Conservation (phyloP, 139 green algal genomes). For the Chlamydomonas incerta region DNA sequence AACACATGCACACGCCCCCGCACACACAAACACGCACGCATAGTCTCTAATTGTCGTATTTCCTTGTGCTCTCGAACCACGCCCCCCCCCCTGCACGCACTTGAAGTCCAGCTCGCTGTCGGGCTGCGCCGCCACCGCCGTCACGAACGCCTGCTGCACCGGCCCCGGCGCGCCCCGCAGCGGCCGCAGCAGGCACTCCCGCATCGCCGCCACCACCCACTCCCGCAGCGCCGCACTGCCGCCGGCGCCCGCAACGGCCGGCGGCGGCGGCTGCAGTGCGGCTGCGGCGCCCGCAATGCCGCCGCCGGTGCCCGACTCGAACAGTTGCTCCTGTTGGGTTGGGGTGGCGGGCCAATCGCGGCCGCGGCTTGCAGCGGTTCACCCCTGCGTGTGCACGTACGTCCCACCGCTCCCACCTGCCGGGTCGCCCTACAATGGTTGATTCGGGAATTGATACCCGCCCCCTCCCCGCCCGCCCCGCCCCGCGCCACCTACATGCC, state of each 20-base stretch:
- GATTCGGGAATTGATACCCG: too few species aligned
- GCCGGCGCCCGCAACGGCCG: too few species aligned
- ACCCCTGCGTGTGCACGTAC: too few species aligned
- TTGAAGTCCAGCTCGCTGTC: constrained; percentile 36
- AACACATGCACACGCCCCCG: background rate
- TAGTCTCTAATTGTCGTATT: too few species aligned
- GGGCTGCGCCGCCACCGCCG: constrained; percentile 33
- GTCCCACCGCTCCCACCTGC: too few species aligned
- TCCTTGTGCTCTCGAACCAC: too few species aligned
- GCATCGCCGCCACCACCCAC: constrained; percentile 28
- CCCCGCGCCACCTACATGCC: background rate
- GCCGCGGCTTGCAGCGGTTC: too few species aligned
- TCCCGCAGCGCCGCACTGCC: background rate
- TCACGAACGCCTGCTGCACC: constrained; percentile 39
- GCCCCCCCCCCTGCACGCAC: background rate
- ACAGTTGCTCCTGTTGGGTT: constrained; percentile 25
- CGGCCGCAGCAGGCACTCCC: constrained; percentile 32
- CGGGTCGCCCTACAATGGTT: too few species aligned
- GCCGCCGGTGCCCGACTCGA: background rate
- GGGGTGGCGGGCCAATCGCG: too few species aligned
- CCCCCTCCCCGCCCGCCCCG: background rate
- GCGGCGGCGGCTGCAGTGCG: too few species aligned
- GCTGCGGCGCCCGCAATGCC: background rate
- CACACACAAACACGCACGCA: too few species aligned
- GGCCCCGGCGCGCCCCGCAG: background rate